Evolutionary conservation across 495 filamentous ascomycete species (phyloP).

Genomic region (Aspergillus mulundensis): DNA sequence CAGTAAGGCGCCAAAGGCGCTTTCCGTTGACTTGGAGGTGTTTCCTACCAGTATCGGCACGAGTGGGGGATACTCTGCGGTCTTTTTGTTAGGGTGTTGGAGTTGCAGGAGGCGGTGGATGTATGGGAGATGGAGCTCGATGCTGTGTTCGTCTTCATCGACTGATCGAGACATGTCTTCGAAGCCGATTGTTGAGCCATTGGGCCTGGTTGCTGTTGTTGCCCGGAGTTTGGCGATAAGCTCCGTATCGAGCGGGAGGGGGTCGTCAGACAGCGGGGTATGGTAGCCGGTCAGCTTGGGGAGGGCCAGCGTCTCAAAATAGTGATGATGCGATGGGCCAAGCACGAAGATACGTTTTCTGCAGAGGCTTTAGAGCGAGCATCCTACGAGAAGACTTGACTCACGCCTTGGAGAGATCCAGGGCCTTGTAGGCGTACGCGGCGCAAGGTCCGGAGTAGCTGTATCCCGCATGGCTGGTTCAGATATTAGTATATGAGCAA

Average conservation of each 20-base stretch:
- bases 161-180: slow-evolving; percentile 63
- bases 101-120: slow-evolving; percentile 72
- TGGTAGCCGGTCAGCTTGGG: slow-evolving; percentile 70
- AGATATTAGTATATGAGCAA: slow-evolving; percentile 14
- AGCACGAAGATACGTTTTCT: slow-evolving; percentile 91
- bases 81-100: slow-evolving; percentile 33
- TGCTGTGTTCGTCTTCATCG: slow-evolving; percentile 88
- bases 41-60: slow-evolving; percentile 88
- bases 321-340: slow-evolving; percentile 87
- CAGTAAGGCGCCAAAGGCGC: slow-evolving; percentile 64
- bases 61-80: slow-evolving; percentile 62
- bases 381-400: slow-evolving; percentile 4
- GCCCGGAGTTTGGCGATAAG: slow-evolving; percentile 59
- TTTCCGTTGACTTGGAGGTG: slow-evolving; percentile 62
- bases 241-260: slow-evolving; percentile 64
- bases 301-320: slow-evolving; percentile 72
- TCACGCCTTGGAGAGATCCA: slow-evolving; percentile 79
- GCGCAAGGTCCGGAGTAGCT: slow-evolving; percentile 91
- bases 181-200: slow-evolving; percentile 50
- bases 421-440: slow-evolving; percentile 88
- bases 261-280: slow-evolving; percentile 80
- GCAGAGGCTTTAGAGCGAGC: background rate
- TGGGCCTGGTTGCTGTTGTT: slow-evolving; percentile 35
- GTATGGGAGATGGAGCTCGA: slow-evolving; percentile 96
- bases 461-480: slow-evolving; percentile 84